Evolutionary conservation across 2,329 filamentous ascomycete genomes (phyloP), one percentile per base, ranked within the genome.

Genomic region (Neurospora sp.): DNA sequence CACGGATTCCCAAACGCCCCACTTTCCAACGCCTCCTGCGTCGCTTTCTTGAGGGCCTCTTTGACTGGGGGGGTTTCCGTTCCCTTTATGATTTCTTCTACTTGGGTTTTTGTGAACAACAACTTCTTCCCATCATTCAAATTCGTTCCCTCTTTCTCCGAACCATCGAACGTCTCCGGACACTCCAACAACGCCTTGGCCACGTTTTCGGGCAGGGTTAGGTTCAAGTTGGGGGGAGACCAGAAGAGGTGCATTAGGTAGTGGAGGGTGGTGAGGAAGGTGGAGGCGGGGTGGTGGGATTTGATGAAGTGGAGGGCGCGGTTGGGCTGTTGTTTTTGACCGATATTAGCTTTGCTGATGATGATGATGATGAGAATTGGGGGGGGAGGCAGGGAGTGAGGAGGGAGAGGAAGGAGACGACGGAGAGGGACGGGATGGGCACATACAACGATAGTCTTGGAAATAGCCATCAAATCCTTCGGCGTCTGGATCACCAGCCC

Each of bases 1-100:
- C 92, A 95, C 1, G 92, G 92, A 67, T 88, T 87, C 0, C 92
- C 92, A 78, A 92, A 95, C 0, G 91, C 92, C 0, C 91, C 92
- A 67, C 81, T 82, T 43, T 87, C 85, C 17, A 92, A 78, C 0
- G 87, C 90, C 73, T 84, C 83, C 71, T 87, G 83, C 19, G 91
- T 93, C 62, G 84, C 84, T 3, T 78, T 81, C 62, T 83, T 83
- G 68, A 91, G 78, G 68, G 70, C 69, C 33, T 77, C 74, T 74
- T 82, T 83, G 70, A 76, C 74, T 83, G 81, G 28, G 0, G 43
- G 19, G 23, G 82, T 83, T 6, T 76, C 79, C 0, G 85, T 83
- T 0, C 84, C 87, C 3, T 80, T 76, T 70, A 92, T 73, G 68
- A 93, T 89, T 23, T 79, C 79, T 11, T 81, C 76, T 1, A 89